These are phyloP conservation scores for Colletotrichum sp. DNA, from an alignment of 2,329 filamentous ascomycete species.

Conservation along the genomic window DNA sequence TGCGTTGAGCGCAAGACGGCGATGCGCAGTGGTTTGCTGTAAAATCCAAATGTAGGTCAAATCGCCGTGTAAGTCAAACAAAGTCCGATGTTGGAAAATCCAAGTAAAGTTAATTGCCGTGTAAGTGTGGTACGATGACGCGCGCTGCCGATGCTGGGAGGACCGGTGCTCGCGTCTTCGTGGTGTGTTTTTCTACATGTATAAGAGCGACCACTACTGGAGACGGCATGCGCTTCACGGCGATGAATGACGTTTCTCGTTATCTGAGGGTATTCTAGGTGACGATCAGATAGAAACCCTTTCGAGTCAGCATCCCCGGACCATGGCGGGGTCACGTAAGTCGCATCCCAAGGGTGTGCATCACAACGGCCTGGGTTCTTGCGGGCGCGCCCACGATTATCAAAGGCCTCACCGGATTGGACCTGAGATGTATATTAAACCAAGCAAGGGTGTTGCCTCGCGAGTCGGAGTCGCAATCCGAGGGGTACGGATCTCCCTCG, in stretches of 20 bases:
- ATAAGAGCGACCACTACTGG: neutral
- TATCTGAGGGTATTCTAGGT: neutral
- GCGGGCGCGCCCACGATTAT: neutral
- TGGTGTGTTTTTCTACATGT: neutral
- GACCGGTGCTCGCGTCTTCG: neutral
- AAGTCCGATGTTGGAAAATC: neutral
- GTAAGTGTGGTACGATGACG: neutral
- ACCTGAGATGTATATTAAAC: neutral
- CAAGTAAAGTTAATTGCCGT: neutral
- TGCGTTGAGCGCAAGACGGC: neutral
- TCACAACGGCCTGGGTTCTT: neutral
- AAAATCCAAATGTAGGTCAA: neutral
- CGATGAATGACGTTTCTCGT: neutral
- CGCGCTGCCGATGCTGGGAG: neutral
- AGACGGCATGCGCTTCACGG: neutral
- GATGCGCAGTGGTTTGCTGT: neutral
- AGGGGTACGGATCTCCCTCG: neutral
- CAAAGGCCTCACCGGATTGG: neutral
- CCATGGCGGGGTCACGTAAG: neutral
- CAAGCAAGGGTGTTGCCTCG: neutral
- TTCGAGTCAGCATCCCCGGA: neutral
- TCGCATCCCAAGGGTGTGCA: neutral
- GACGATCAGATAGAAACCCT: neutral
- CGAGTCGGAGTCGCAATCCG: neutral
- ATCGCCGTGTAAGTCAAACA: neutral